Conservation (phyloP, 1,284 basidiomycete species). For the Pseudozyma thailandica region DNA sequence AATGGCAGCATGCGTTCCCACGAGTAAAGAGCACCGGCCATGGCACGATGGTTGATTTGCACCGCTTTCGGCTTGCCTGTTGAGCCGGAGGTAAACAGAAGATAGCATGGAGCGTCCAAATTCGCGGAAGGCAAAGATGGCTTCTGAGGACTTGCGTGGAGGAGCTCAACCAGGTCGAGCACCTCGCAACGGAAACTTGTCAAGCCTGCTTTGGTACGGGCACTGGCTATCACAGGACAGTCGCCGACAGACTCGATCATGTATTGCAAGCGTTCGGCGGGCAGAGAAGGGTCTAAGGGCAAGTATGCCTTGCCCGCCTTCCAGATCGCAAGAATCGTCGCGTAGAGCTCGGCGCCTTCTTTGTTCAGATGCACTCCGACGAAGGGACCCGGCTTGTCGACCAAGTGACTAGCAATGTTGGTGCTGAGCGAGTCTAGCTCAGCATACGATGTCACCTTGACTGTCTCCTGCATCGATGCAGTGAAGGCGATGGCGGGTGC, state of each 20-base stretch:
- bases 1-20: slow-evolving; percentile 62
- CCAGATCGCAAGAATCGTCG: slow-evolving; percentile 60
- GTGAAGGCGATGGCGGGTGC: slow-evolving; percentile 55
- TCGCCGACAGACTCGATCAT: slow-evolving; percentile 57
- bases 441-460: slow-evolving; percentile 42
- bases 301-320: slow-evolving; percentile 63
- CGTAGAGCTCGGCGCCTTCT: slow-evolving; percentile 54
- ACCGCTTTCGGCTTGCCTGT: slow-evolving; percentile 66
- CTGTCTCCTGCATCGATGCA: slow-evolving; percentile 19
- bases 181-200: slow-evolving; percentile 23
- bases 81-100: slow-evolving; percentile 64
- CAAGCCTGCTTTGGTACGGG: slow-evolving; percentile 15
- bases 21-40: slow-evolving; percentile 61
- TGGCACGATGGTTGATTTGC: slow-evolving; percentile 59
- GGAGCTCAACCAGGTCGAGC: slow-evolving; percentile 27
- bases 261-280: slow-evolving; percentile 57
- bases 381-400: slow-evolving; percentile 8
- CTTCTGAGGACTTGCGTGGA: not conserved
- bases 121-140: slow-evolving; percentile 6
- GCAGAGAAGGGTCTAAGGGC: slow-evolving; percentile 63
- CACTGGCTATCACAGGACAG: slow-evolving; percentile 31
- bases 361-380: slow-evolving; percentile 59
- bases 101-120: slow-evolving; percentile 53
- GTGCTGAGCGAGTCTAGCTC: slow-evolving; percentile 54
- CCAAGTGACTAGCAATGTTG: slow-evolving; percentile 42